These are phyloP conservation scores for Usnea hakonensis DNA, from an alignment of 495 filamentous ascomycete genomes.

Conservation along the genomic window DNA sequence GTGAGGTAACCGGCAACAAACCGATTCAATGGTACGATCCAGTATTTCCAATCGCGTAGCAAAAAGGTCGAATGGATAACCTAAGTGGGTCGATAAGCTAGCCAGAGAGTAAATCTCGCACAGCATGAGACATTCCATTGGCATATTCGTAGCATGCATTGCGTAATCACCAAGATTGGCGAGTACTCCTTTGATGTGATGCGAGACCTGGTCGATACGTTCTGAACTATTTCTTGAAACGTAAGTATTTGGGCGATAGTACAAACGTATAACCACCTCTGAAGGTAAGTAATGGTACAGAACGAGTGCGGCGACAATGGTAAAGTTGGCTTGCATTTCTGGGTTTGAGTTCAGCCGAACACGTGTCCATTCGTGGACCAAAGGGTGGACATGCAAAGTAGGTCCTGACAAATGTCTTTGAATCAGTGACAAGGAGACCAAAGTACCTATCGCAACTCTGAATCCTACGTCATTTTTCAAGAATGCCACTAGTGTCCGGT, in stretches of 20 bases:
- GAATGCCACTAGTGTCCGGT: neutral
- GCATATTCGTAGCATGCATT: neutral
- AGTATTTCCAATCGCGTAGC: neutral
- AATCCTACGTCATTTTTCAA: conserved; percentile 10
- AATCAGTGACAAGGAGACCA: conserved; percentile 8
- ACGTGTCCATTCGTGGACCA: conserved; percentile 8
- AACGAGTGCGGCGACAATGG: neutral
- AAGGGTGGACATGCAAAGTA: conserved; percentile 6
- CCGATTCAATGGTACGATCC: neutral
- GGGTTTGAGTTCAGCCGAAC: neutral
- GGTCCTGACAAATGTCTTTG: neutral
- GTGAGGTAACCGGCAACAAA: neutral
- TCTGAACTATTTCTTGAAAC: neutral
- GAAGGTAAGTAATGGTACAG: conserved; percentile 1
- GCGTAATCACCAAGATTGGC: conserved; percentile 1
- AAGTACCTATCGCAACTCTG: conserved; percentile 6
- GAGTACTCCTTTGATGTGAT: neutral
- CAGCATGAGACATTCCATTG: conserved; percentile 1
- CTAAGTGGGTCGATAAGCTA: neutral
- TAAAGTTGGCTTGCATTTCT: neutral
- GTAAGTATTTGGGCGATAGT: neutral
- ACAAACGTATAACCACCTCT: neutral
- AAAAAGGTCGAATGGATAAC: neutral
- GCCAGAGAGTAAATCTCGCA: neutral
- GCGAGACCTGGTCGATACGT: neutral